Percentiles rank a stretch among this genome's conserved stretches.
Evolutionary conservation across 1,284 basidiomycete species (phyloP).

Genomic region (Vanrija pseudolonga): DNA sequence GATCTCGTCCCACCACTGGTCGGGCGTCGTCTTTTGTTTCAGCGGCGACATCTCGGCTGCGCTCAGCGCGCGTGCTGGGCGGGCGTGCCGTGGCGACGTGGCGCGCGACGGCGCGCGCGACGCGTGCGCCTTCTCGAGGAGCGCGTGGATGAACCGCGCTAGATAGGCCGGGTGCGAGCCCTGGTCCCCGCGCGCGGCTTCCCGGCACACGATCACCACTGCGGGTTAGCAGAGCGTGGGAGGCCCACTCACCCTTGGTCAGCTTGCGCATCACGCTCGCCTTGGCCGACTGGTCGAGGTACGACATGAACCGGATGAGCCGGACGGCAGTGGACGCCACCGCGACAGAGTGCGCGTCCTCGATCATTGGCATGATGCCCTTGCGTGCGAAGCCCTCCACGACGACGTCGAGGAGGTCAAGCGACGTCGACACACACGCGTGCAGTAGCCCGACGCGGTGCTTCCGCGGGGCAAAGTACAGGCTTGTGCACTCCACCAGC

Average conservation of each 20-base stretch:
- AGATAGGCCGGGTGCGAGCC: conserved; percentile 19
- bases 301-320: conserved; percentile 17
- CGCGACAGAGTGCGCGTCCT: conserved; percentile 22
- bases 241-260: conserved; percentile 9
- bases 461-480: conserved; percentile 15
- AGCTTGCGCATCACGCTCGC: conserved; percentile 16
- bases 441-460: conserved; percentile 18
- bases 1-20: conserved; percentile 21
- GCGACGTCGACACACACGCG: conserved; percentile 15
- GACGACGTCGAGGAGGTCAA: conserved; percentile 18
- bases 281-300: conserved; percentile 16
- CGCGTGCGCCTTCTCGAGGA: conserved; percentile 21
- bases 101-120: conserved; percentile 13
- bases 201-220: conserved; percentile 23
- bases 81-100: background rate
- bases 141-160: conserved; percentile 18
- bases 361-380: conserved; percentile 26
- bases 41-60: background rate
- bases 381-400: conserved; percentile 20
- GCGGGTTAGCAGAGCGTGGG: background rate
- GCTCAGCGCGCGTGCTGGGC: background rate
- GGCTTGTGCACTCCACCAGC: conserved; percentile 18
- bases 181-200: conserved; percentile 19
- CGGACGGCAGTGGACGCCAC: conserved; percentile 21
- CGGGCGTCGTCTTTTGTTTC: conserved; percentile 14